Evolutionary conservation across 192 early-diverging fungal species (phyloP).

Genomic region (Irineochytrium annulatum): DNA sequence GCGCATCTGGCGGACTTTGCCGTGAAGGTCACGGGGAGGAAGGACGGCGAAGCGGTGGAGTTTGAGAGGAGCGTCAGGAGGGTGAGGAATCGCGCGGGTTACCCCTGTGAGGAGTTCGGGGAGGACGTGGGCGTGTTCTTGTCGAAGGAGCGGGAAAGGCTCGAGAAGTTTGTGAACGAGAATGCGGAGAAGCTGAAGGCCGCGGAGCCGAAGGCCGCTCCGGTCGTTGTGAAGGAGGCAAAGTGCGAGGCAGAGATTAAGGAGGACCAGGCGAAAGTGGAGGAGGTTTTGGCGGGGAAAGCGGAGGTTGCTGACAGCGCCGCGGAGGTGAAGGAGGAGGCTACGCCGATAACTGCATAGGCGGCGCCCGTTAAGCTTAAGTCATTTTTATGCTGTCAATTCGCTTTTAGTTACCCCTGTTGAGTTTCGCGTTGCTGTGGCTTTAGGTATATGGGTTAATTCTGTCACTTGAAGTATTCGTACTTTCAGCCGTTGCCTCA

Average conservation of each 20-base stretch:
- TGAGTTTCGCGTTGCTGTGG: too few species aligned
- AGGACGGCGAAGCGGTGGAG: not conserved
- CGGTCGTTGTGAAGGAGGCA: not conserved
- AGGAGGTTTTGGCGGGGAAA: not conserved
- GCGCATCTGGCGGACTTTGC: not conserved
- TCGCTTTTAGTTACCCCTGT: too few species aligned
- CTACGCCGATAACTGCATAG: not conserved
- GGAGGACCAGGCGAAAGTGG: not conserved
- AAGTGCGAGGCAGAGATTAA: not conserved
- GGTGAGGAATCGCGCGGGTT: not conserved
- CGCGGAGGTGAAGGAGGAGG: not conserved
- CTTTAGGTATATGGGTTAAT: too few species aligned
- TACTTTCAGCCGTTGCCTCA: too few species aligned
- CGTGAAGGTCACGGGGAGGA: not conserved
- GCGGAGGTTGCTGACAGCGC: not conserved
- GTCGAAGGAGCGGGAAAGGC: not conserved
- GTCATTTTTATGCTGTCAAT: too few species aligned
- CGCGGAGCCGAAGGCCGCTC: not conserved
- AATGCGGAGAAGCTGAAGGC: not conserved
- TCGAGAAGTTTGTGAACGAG: not conserved
- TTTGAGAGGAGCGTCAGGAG: not conserved
- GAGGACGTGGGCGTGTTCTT: not conserved
- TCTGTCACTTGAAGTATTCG: too few species aligned
- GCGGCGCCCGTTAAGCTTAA: too few species aligned
- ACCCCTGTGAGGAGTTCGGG: not conserved